Conservation (phyloP, 2,329 filamentous ascomycete genomes). For the Parastagonospora avenae region DNA sequence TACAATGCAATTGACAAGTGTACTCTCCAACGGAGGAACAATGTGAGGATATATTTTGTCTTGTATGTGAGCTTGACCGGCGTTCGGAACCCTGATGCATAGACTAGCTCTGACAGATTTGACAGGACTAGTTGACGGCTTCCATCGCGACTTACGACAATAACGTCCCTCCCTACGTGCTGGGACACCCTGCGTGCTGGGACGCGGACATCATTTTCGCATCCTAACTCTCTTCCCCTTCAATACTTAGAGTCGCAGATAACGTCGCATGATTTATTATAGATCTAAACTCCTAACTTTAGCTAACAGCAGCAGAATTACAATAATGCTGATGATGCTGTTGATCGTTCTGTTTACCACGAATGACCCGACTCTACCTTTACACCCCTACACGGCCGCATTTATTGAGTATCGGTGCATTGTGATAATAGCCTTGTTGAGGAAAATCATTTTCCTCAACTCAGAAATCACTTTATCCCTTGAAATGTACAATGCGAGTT, state of each 20-base stretch:
- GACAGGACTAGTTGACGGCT: too few species aligned
- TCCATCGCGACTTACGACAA: slow-evolving; percentile 1
- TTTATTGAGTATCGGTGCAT: not conserved
- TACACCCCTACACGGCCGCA: slow-evolving; percentile 1
- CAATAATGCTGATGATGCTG: not conserved
- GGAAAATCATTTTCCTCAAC: not conserved
- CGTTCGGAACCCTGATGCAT: too few species aligned
- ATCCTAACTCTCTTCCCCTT: slow-evolving; percentile 4
- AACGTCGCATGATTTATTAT: not conserved
- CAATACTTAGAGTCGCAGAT: not conserved
- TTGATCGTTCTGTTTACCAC: slow-evolving; percentile 1
- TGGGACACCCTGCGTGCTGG: too few species aligned
- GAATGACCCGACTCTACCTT: slow-evolving; percentile 1
- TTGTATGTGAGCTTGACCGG: too few species aligned
- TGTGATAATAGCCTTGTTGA: slow-evolving; percentile 1
- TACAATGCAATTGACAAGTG: too few species aligned
- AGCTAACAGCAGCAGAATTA: not conserved
- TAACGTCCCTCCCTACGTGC: slow-evolving; percentile 3
- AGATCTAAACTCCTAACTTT: not conserved
- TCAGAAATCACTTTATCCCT: not conserved
- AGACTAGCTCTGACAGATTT: too few species aligned
- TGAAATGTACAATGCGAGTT: slow-evolving; percentile 1
- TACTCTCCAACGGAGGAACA: too few species aligned
- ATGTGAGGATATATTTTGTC: too few species aligned
- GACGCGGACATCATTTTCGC: slow-evolving; percentile 3